Evolutionary conservation across 331 rosid species (phyloP), one percentile per base, ranked within the genome.

Genomic region (Quercus tomentella): DNA sequence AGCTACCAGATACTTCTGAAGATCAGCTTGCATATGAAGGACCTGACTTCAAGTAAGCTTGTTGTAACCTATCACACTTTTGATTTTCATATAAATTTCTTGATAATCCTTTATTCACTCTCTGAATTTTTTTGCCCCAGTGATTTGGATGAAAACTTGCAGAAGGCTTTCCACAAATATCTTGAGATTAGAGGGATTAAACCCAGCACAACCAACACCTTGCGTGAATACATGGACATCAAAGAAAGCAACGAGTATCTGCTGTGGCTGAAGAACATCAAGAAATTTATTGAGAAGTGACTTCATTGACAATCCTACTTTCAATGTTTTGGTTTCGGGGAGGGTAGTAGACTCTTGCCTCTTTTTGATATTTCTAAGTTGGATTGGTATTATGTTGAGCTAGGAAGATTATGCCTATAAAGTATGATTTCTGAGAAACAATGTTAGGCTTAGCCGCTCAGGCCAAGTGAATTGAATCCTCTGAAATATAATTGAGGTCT

Each of bases 61-160:
- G 3, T 73, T 12, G 20, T 74, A 18, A 2, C 17, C 52, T 10
- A 25, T 8, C n/a, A 16, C 33, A 1, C 35, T 78, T 28, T 60
- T 1, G 3, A 10, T 55, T 7, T 25, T 25, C 1, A 26, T 14
- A 9, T 4, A 6, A 37, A 18, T 23, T 81, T 63, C 73, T 70
- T 21, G 1, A 16, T 23, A 7, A 18, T 26, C 54, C 0, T 66
- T 65, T 71, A 61, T 26, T 71, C 55, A 4, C 74, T 37, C 4
- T 16, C 5, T 77, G 78, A 57, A 51, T 52, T 16, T 37, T 55
- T 71, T 62, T 23, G 65, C 75, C 57, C 71, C 88, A 95, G 98
- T 23, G 94, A 93, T 78, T 84, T 95, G 90, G 99, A 93, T 84
- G 97, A 88, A 74, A 87, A 88, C 80, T 84, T 95, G 86, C 92